Percentiles rank a stretch among this genome's conserved stretches.
These are phyloP conservation scores for Nymphaea thermarum DNA, from an alignment of 164 flowering plant genomes.

Conservation along the genomic window DNA sequence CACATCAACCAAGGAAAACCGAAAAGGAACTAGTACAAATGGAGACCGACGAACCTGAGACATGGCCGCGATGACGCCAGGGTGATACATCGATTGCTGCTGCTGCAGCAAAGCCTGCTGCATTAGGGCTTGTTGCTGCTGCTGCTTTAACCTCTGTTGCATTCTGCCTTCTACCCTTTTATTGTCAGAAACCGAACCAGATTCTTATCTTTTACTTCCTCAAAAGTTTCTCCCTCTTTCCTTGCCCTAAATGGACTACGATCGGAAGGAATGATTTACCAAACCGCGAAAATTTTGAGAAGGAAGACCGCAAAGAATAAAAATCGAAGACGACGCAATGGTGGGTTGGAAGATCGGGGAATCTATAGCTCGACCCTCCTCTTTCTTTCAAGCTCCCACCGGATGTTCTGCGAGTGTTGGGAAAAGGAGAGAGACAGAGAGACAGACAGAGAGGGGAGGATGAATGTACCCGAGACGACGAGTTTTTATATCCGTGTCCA, in stretches of 20 bases:
- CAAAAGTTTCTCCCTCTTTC: not conserved
- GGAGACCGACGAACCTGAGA: slow-evolving; percentile 21
- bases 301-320: too few species aligned
- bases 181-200: not conserved
- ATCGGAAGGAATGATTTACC: not conserved
- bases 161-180: slow-evolving; percentile 11
- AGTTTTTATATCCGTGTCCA: too few species aligned
- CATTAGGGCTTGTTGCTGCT: slow-evolving; percentile 34
- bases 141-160: slow-evolving; percentile 75
- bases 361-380: too few species aligned
- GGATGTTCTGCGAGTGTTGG: too few species aligned
- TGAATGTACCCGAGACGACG: too few species aligned
- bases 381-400: too few species aligned
- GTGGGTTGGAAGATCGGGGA: too few species aligned
- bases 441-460: too few species aligned
- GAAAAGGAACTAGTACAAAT: not conserved
- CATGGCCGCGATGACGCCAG: slow-evolving; percentile 25
- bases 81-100: slow-evolving; percentile 33
- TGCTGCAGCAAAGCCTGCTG: slow-evolving; percentile 35
- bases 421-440: too few species aligned
- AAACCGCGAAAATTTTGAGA: too few species aligned
- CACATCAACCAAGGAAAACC: not conserved
- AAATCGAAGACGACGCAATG: too few species aligned
- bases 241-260: not conserved
- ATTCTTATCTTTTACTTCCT: not conserved